A percentile compares a stretch with the other conserved stretches of the same genome.
Evolutionary conservation across 2,329 filamentous ascomycete species (phyloP).

Genomic region (Domatiomyces catenatus): DNA sequence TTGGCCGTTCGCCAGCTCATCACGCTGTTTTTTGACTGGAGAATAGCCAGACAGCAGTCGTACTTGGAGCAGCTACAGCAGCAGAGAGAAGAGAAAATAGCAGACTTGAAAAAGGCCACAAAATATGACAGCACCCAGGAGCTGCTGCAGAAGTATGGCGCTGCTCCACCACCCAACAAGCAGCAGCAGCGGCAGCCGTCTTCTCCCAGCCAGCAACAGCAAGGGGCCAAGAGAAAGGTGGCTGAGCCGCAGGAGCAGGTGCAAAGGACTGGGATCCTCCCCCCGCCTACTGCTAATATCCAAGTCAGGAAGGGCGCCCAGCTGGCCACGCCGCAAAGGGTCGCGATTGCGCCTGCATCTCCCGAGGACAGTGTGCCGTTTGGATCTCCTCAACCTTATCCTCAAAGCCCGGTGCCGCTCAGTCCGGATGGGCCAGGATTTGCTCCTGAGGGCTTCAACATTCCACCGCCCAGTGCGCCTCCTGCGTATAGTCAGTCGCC

Average conservation of each 20-base stretch:
- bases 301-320: conserved; percentile 24
- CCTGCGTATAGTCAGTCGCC: conserved; percentile 21
- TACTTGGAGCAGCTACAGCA: conserved; percentile 60
- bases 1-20: conserved; percentile 55
- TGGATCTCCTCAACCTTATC: conserved; percentile 5
- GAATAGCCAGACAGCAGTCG: conserved; percentile 52
- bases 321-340: conserved; percentile 1
- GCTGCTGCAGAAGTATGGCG: conserved; percentile 86
- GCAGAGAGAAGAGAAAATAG: conserved; percentile 73
- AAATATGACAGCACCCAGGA: conserved; percentile 92
- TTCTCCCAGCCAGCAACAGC: conserved; percentile 17
- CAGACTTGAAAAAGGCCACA: conserved; percentile 85
- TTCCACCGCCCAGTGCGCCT: conserved; percentile 14
- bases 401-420: conserved; percentile 6
- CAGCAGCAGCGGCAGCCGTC: no score
- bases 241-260: conserved; percentile 19
- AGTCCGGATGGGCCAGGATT: conserved; percentile 28
- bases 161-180: conserved; percentile 34
- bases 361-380: conserved; percentile 11
- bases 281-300: conserved; percentile 53
- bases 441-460: conserved; percentile 33
- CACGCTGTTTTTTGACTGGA: conserved; percentile 62
- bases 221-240: conserved; percentile 17
- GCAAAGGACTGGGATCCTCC: conserved; percentile 39
- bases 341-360: conserved; percentile 19